phyloP scores from a whole-genome alignment of 768 basidiomycete species.

The Clavaria fumosa region DNA sequence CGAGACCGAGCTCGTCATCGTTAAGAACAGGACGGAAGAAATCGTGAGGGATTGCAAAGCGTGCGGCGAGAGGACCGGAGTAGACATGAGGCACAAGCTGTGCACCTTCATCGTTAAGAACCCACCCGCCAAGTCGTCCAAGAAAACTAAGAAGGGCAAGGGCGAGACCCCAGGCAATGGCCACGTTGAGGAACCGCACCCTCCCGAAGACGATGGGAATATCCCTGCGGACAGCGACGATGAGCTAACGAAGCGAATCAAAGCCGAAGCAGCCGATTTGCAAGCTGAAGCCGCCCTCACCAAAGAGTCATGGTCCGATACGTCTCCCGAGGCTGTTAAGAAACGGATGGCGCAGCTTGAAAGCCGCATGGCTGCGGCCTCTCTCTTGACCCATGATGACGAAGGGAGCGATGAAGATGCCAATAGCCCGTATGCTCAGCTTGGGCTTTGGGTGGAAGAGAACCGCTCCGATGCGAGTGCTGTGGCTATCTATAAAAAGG shows the following conservation, averaged over 20 bases:
- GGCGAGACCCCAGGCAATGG: slow-evolving; percentile 15
- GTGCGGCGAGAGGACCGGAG: slow-evolving; percentile 79
- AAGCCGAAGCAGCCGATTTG: slow-evolving; percentile 72
- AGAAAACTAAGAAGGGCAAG: slow-evolving; percentile 38
- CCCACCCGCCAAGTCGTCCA: slow-evolving; percentile 81
- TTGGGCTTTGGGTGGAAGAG: slow-evolving; percentile 78
- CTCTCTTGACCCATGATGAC: slow-evolving; percentile 47
- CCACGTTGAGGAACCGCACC: slow-evolving; percentile 22
- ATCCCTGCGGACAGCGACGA: slow-evolving; percentile 72
- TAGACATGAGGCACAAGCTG: slow-evolving; percentile 96
- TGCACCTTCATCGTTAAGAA: slow-evolving; percentile 96
- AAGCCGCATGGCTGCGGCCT: slow-evolving; percentile 34
- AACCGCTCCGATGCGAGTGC: slow-evolving; percentile 38
- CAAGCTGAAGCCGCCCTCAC: slow-evolving; percentile 42
- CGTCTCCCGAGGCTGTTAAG: slow-evolving; percentile 77
- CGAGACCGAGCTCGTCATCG: slow-evolving; percentile 88
- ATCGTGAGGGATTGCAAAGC: slow-evolving; percentile 97
- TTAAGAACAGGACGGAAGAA: slow-evolving; percentile 73
- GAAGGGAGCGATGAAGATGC: slow-evolving; percentile 80
- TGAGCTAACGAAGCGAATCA: slow-evolving; percentile 80
- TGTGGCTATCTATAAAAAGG: slow-evolving; percentile 72
- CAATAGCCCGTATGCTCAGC: slow-evolving; percentile 72
- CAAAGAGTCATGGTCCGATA: slow-evolving; percentile 84
- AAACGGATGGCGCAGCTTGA: slow-evolving; percentile 65
- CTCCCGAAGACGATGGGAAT: slow-evolving; percentile 29